phyloP scores from a whole-genome alignment of 106 monocot genomes.

The Chionographis japonica region DNA sequence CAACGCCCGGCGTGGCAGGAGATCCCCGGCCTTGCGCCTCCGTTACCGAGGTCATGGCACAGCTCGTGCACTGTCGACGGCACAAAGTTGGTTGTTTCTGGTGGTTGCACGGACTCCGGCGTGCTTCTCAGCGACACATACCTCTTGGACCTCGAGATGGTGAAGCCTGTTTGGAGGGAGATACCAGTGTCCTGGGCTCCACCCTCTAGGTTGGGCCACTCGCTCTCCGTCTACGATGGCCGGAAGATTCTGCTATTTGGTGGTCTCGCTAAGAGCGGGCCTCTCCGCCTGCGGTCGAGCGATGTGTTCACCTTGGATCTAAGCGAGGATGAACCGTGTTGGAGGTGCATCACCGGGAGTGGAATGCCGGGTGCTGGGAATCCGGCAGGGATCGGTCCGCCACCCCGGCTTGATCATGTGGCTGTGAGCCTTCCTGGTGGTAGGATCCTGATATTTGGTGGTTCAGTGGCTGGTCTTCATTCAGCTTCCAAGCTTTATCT shows the following conservation, averaged over 20 bases:
- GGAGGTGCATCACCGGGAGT: slow-evolving; percentile 57
- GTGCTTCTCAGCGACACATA: slow-evolving; percentile 62
- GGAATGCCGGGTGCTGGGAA: slow-evolving; percentile 68
- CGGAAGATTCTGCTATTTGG: slow-evolving; percentile 59
- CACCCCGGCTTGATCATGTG: slow-evolving; percentile 65
- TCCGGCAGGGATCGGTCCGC: slow-evolving; percentile 47
- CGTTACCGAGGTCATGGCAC: slow-evolving; percentile 60
- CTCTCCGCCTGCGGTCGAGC: slow-evolving; percentile 50
- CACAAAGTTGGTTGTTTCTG: slow-evolving; percentile 62
- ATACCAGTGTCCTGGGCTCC: slow-evolving; percentile 54
- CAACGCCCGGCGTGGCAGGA: slow-evolving; percentile 54
- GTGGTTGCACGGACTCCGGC: slow-evolving; percentile 65
- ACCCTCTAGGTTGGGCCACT: slow-evolving; percentile 54
- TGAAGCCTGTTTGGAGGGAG: slow-evolving; percentile 62
- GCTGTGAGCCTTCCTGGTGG: slow-evolving; percentile 60
- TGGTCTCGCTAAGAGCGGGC: slow-evolving; percentile 63
- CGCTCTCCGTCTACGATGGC: slow-evolving; percentile 48
- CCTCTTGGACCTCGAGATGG: slow-evolving; percentile 48
- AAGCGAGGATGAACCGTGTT: slow-evolving; percentile 38
- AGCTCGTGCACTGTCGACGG: slow-evolving; percentile 64
- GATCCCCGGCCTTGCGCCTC: slow-evolving; percentile 48
- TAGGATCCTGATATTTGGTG: slow-evolving; percentile 56
- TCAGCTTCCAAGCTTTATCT: slow-evolving; percentile 56
- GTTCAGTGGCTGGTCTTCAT: slow-evolving; percentile 58
- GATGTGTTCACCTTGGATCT: slow-evolving; percentile 60